Evolutionary conservation across 2,329 filamentous ascomycete genomes (phyloP), one percentile per base, ranked within the genome.

Genomic region (Cercospora beticola): DNA sequence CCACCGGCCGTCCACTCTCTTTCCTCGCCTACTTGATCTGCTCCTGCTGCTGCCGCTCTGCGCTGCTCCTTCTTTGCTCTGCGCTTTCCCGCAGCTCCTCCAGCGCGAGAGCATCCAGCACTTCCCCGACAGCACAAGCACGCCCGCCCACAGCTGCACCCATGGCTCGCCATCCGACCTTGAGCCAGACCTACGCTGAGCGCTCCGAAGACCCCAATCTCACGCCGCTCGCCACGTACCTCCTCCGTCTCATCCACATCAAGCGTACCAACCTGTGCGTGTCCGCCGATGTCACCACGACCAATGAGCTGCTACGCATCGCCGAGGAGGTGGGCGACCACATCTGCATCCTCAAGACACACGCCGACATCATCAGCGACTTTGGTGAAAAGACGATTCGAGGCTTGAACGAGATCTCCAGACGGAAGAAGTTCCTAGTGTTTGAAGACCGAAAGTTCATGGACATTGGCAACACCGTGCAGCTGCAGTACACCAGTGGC

Each of bases 311-410:
- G 18, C 77, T 89, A 18, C 80, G 81, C 54, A 79, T 89, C 9
- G 86, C 86, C 31, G 83, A 87, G 70, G 83, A 87, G 40, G 82
- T 88, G 16, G 87, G 87, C 68, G 86, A 88, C 72, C 83, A 85
- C 69, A 88, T 89, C 67, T 87, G 86, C 71, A 78, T 89, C 30
- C 80, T 89, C 65, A 87, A 88, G 77, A 86, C 88, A 4, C 86
- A 88, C 74, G 86, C 86, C 65, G 87, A 89, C 77, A 87, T 87
- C 63, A 85, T 89, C 72, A 83, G 84, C 70, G 87, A 89, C 77
- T 89, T 87, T 82, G 83, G 83, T 14, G 83, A 86, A 68, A 82
- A 85, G 67, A 88, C 86, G 1, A 84, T 85, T 18, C 74, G 80
- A 67, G 80, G 81, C 0, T 75, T 86, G 70, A 78, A 81, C 60